A percentile compares a stretch with the other conserved stretches of the same genome.
Conservation (phyloP, 2,329 filamentous ascomycete genomes). For the Thelonectria blattea region DNA sequence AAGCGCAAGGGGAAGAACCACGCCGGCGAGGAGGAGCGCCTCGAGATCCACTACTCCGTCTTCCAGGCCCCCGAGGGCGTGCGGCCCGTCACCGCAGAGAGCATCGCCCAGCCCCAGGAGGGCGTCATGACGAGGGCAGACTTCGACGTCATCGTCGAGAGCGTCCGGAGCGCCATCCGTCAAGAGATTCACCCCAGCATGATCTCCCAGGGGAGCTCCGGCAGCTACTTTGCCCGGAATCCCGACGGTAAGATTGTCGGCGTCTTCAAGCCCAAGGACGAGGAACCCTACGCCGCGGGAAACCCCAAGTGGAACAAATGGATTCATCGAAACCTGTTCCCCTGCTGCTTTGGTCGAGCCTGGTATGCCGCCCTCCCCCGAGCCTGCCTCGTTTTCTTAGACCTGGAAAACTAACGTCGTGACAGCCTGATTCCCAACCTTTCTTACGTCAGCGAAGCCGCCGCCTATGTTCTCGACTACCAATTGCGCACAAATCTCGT, state of each 20-base stretch:
- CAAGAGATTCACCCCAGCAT: slow-evolving; percentile 91
- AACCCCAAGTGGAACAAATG: slow-evolving; percentile 99
- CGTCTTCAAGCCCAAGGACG: slow-evolving; percentile 98
- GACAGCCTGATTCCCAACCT: slow-evolving; percentile 87
- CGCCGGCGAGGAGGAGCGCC: slow-evolving; percentile 76
- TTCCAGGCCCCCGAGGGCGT: slow-evolving; percentile 93
- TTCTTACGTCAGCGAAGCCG: slow-evolving; percentile 96
- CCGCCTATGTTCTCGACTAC: slow-evolving; percentile 91
- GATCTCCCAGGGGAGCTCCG: slow-evolving; percentile 96
- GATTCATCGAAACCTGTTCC: slow-evolving; percentile 97
- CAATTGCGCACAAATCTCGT: slow-evolving; percentile 91
- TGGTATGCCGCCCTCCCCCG: slow-evolving; percentile 64
- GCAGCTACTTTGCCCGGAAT: slow-evolving; percentile 96
- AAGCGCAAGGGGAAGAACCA: slow-evolving; percentile 83
- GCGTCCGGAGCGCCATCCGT: slow-evolving; percentile 87
- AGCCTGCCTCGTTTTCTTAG: not conserved
- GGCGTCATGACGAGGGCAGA: slow-evolving; percentile 77
- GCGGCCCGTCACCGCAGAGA: slow-evolving; percentile 77
- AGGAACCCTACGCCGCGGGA: slow-evolving; percentile 94
- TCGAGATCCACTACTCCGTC: slow-evolving; percentile 97
- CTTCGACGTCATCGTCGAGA: slow-evolving; percentile 89
- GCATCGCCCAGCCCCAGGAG: slow-evolving; percentile 67
- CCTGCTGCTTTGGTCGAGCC: slow-evolving; percentile 93
- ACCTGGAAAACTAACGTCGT: slow-evolving; percentile 22
- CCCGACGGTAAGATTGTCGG: slow-evolving; percentile 91